Base-by-base conservation (phyloP, 257 asterid species). In the Leonotis leonurus region DNA sequence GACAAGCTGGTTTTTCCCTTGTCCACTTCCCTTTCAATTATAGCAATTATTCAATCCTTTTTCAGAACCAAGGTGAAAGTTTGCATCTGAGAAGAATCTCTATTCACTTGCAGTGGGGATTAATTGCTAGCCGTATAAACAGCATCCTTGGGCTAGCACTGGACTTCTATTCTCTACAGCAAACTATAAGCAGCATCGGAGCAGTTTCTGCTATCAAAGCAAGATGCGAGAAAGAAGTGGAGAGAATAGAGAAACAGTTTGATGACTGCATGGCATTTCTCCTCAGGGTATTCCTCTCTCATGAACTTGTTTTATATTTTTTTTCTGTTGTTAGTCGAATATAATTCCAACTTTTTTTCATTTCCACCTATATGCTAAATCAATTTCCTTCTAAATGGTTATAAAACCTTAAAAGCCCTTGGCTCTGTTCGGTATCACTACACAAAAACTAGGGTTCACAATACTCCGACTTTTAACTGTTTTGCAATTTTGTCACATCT, bases 211-310 rank as follows among this genome's bases (percentile, higher is more conserved):
- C 87, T 50, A 64, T 79, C 74, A 89, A 81, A 78, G 84, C 81
- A 53, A 80, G 95, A 78, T 85, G 97, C 20, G 97, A 74, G 74
- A 89, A 85, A 86, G 97, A 93, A 82, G 73, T 79, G 39, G 90
- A 85, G 70, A 85, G 91, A 63, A 87, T 93, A 54, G 99, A 89
- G 75, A 89, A 75, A 56, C 95, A 85, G 72, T 93, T 93, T 30
- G 93, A 93, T 61, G 97, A 89, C 63, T 89, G 97, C 90, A 83
- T 85, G 85, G 78, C 96, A 1, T 93, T 93, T 72, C 99, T 93
- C 74, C 89, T 93, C 69, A 80, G 96, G 81, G 98, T 91, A 90
- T 14, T 37, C 32, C 51, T 65, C 73, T 67, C 25, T 72, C 72
- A 50, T 13, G 37, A 26, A 21, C 18, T 14, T 43, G 6, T 5